These are phyloP conservation scores for Xerophyta viscosa DNA, from an alignment of 106 monocot genomes.

Conservation along the genomic window DNA sequence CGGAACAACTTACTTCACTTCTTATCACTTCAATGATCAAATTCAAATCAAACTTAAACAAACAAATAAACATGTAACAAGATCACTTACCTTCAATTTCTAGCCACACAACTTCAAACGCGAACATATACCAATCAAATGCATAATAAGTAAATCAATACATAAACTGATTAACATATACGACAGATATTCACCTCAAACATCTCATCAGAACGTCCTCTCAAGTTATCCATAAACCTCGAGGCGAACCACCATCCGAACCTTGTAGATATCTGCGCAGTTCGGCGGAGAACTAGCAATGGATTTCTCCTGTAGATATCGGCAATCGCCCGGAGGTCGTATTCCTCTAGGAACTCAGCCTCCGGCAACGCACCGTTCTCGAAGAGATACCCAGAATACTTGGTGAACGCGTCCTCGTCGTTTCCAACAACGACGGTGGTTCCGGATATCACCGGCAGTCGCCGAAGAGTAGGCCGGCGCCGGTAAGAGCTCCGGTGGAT, in stretches of 20 bases:
- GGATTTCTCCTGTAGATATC: constrained; percentile 68
- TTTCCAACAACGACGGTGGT: constrained; percentile 1
- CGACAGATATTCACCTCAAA: constrained; percentile 56
- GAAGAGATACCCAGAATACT: constrained; percentile 92
- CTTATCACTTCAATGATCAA: too few relatives aligned
- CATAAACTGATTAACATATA: background rate
- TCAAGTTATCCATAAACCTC: constrained; percentile 51
- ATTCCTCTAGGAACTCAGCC: constrained; percentile 53
- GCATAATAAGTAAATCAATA: constrained; percentile 1
- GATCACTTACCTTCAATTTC: too few relatives aligned
- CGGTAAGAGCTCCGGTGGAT: background rate
- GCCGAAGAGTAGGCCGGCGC: constrained; percentile 4
- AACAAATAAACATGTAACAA: too few relatives aligned
- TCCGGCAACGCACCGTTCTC: constrained; percentile 47
- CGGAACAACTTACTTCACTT: too few relatives aligned
- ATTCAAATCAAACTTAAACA: too few relatives aligned
- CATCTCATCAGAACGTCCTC: constrained; percentile 77
- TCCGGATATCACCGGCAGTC: constrained; percentile 1
- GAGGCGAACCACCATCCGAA: constrained; percentile 72
- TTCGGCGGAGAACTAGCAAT: constrained; percentile 58
- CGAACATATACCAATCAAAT: background rate
- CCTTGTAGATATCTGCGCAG: constrained; percentile 51
- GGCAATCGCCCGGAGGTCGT: constrained; percentile 42
- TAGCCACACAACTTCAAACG: too few relatives aligned
- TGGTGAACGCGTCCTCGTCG: constrained; percentile 81